Evolutionary conservation across 2,329 filamentous ascomycete species (phyloP), one percentile per base, ranked within the genome.

Genomic region (Escovopsis sp.): DNA sequence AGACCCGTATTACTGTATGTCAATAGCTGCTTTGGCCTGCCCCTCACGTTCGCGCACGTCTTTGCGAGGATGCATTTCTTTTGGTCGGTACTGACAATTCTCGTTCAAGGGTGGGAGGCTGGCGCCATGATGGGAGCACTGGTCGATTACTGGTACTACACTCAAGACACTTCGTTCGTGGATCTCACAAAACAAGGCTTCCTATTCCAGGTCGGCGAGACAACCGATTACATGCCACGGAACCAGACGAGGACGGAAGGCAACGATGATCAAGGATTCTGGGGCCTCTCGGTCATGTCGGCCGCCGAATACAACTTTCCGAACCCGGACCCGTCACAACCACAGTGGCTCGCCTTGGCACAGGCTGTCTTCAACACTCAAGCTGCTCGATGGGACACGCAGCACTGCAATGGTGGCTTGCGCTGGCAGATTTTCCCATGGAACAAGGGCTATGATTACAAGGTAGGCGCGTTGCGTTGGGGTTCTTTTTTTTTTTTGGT

Each of bases 61-160:
- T 12, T 14, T 15, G 33, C 24, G 35, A 41, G 16, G 24, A 34
- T 9, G 27, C 37, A 20, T 25, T 37, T 32, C 5, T 25, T 16
- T 13, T 4, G 34, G n/a, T 25, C 32, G 11, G 27, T n/a, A 31
- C 40, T 43, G 35, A 35, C 25, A n/a, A 5, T 27, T 27, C 25
- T 20, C 31, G 33, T 42, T 9, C 9, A 43, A 74, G 71, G 72
- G 72, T 87, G 78, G 84, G 81, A 83, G 61, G 80, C 70, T 10
- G 83, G 83, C 40, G 81, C 81, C 43, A 76, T 88, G 66, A 69
- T 79, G 60, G 74, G 74, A 16, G 68, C 80, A 2, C 64, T 91
- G 47, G 68, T 93, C 41, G 83, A 91, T 53, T 91, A 91, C 58
- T 93, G 84, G 83, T 83, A 79, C 55, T 84, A 85, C 56, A 89